Evolutionary conservation across 2,329 filamentous ascomycete species (phyloP).

Genomic region (Fusarium stilboides): DNA sequence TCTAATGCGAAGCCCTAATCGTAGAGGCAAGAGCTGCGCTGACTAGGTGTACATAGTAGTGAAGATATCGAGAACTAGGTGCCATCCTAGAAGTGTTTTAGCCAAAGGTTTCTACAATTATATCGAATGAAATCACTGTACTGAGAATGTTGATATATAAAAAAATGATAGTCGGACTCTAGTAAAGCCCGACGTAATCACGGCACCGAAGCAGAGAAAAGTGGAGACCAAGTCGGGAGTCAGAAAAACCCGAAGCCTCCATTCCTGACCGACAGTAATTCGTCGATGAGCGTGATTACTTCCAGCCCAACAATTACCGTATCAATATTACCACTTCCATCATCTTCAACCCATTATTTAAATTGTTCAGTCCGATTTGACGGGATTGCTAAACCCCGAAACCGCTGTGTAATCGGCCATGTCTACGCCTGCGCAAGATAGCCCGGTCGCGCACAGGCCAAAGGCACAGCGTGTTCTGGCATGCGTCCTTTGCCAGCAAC

Average conservation of each 20-base stretch:
- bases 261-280: neutral
- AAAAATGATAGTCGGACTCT: slow-evolving; percentile 24
- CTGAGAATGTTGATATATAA: too few species aligned
- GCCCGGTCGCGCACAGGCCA: neutral
- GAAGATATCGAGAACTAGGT: neutral
- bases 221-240: slow-evolving; percentile 13
- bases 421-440: slow-evolving; percentile 1
- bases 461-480: slow-evolving; percentile 55
- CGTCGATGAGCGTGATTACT: neutral
- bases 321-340: neutral
- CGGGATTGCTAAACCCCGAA: slow-evolving; percentile 1
- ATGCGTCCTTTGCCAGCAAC: slow-evolving; percentile 75
- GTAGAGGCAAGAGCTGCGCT: too few species aligned
- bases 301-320: neutral
- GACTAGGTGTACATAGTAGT: too few species aligned
- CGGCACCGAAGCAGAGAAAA: neutral
- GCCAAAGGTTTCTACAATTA: too few species aligned
- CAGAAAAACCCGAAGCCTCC: slow-evolving; percentile 23
- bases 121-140: too few species aligned
- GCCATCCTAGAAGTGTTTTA: too few species aligned
- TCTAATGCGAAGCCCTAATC: too few species aligned
- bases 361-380: neutral
- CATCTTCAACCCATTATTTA: too few species aligned
- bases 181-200: slow-evolving; percentile 4
- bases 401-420: neutral